Conservation (phyloP, 2,329 filamentous ascomycete species). For the Xylaria sp. region DNA sequence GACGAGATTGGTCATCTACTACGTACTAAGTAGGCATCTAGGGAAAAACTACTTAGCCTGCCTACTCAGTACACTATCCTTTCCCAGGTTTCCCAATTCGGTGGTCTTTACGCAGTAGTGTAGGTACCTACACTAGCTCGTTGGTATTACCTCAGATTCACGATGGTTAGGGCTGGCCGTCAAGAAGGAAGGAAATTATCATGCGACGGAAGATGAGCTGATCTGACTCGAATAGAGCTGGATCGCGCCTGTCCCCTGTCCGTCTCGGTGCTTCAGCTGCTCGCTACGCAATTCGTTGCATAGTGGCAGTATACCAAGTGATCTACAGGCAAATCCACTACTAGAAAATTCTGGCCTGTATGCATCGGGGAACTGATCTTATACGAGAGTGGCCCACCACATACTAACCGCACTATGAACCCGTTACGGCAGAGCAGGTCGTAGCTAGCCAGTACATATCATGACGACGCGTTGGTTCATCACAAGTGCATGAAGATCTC, state of each 20-base stretch:
- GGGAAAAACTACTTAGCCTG: constrained; percentile 12
- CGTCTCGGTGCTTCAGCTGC: constrained; percentile 33
- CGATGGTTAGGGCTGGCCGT: constrained; percentile 24
- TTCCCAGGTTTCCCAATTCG: constrained; percentile 16
- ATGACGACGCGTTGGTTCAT: constrained; percentile 30
- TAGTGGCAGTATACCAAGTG: constrained; percentile 14
- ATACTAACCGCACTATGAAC: constrained; percentile 24
- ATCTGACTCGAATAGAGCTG: constrained; percentile 37
- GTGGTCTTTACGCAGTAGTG: background rate
- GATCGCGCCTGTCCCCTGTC: constrained; percentile 32
- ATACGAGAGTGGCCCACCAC: constrained; percentile 44
- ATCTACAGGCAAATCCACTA: constrained; percentile 43
- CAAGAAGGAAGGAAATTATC: constrained; percentile 16
- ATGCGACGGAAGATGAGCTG: constrained; percentile 36
- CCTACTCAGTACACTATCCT: constrained; percentile 6
- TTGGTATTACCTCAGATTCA: constrained; percentile 29
- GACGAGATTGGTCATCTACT: constrained; percentile 48
- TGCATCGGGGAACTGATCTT: constrained; percentile 45
- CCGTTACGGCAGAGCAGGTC: constrained; percentile 17
- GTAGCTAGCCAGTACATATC: constrained; percentile 7
- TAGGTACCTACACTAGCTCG: background rate
- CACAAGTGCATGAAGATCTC: constrained; percentile 35
- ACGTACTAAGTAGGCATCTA: no score
- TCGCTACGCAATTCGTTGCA: constrained; percentile 28
- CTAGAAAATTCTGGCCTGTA: constrained; percentile 34